Conservation (phyloP, 1,284 basidiomycete species). For the Ceratobasidium sp. region DNA sequence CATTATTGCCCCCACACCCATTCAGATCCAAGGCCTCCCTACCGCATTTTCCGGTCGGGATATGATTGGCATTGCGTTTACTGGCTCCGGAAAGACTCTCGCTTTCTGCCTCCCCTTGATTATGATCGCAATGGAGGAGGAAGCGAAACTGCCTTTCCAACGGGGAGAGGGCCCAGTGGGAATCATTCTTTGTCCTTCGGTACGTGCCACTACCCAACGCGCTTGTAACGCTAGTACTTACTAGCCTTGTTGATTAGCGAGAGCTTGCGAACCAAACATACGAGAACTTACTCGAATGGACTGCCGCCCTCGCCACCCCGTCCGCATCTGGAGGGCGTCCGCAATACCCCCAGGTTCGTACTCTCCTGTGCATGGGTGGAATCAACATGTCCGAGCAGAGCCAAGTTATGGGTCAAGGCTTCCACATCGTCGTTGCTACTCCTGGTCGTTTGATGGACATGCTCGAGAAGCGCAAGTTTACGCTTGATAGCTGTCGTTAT, state of each 20-base stretch:
- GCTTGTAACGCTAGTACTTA: background rate
- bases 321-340: constrained; percentile 58
- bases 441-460: constrained; percentile 97
- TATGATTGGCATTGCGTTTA: constrained; percentile 95
- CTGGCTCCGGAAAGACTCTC: constrained; percentile 92
- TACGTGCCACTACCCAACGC: constrained; percentile 45
- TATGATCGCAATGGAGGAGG: constrained; percentile 94
- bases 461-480: constrained; percentile 92
- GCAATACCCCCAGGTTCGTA: constrained; percentile 83
- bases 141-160: constrained; percentile 87
- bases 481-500: constrained; percentile 91
- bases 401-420: constrained; percentile 86
- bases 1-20: constrained; percentile 91
- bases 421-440: constrained; percentile 97
- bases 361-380: constrained; percentile 94
- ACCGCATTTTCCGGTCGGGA: constrained; percentile 94
- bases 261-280: constrained; percentile 96
- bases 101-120: constrained; percentile 94
- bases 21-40: constrained; percentile 97
- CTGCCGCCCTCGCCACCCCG: constrained; percentile 75
- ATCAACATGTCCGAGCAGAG: constrained; percentile 98
- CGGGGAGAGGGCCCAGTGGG: constrained; percentile 96
- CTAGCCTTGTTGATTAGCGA: constrained; percentile 58
- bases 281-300: constrained; percentile 92
- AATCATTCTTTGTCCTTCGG: constrained; percentile 92